Evolutionary conservation across 306 rosid species (phyloP).

Genomic region (Vigna reflexopilosa): DNA sequence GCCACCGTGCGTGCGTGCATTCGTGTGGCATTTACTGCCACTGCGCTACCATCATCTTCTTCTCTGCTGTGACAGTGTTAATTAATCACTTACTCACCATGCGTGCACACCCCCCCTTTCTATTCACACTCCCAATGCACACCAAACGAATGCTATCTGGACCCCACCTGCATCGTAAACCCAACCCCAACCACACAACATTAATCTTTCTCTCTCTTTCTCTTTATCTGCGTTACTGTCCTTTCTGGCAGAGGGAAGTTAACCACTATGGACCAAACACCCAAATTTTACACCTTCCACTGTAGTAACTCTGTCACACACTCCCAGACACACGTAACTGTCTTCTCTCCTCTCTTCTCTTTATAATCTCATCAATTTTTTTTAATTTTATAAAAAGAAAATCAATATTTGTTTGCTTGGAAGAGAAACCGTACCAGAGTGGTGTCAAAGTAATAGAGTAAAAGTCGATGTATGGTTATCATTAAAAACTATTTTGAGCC

Average conservation of each 20-base stretch:
- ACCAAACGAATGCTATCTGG: neutral
- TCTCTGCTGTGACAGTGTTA: neutral
- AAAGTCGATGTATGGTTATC: too few species aligned
- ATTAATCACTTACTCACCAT: neutral
- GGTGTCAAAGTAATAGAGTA: too few species aligned
- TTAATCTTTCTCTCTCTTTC: too few species aligned
- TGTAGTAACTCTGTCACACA: neutral
- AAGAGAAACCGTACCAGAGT: too few species aligned
- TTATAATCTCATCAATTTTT: too few species aligned
- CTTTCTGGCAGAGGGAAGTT: neutral
- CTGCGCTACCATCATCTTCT: too few species aligned
- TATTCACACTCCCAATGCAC: neutral
- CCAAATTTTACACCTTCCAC: neutral
- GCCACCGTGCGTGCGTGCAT: too few species aligned
- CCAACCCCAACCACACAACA: constrained; percentile 40
- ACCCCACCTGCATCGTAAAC: constrained; percentile 1
- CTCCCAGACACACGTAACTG: neutral
- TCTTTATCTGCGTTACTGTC: neutral
- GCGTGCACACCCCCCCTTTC: neutral
- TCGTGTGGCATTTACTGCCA: too few species aligned
- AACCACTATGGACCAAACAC: neutral
- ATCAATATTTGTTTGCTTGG: too few species aligned
- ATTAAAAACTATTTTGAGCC: too few species aligned
- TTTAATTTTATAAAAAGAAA: too few species aligned
- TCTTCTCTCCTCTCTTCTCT: neutral